phyloP scores from a whole-genome alignment of 176 grass and related monocot species.

The Guadua angustifolia region DNA sequence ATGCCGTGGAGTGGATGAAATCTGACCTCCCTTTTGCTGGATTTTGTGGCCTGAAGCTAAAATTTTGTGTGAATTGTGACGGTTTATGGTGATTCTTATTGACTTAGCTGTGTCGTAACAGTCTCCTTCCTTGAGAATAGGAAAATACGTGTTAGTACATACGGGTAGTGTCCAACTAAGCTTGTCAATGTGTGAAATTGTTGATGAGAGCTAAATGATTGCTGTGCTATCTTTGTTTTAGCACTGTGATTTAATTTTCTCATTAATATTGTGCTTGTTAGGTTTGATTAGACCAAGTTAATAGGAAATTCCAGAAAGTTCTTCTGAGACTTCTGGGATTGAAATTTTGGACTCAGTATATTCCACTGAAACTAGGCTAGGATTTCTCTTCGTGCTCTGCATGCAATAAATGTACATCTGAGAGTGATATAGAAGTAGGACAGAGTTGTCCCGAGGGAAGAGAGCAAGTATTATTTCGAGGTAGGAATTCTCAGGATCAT shows the following conservation, averaged over 20 bases:
- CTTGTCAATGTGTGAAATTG: slow-evolving; percentile 5
- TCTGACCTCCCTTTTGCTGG: slow-evolving; percentile 16
- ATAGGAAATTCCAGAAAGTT: slow-evolving; percentile 1
- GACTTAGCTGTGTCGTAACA: not conserved
- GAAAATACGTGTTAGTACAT: slow-evolving; percentile 10
- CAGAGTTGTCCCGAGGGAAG: not conserved
- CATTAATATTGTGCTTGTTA: slow-evolving; percentile 12
- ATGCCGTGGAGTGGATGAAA: slow-evolving; percentile 27
- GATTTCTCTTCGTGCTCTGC: slow-evolving; percentile 4
- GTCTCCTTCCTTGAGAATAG: not conserved
- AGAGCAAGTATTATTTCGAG: not conserved
- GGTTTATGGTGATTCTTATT: slow-evolving; percentile 19
- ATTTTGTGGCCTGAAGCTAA: slow-evolving; percentile 34
- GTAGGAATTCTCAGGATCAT: slow-evolving; percentile 1
- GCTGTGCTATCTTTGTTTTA: not conserved
- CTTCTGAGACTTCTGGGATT: not conserved
- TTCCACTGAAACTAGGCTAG: slow-evolving; percentile 1
- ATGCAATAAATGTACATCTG: slow-evolving; percentile 21
- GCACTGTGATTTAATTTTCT: not conserved
- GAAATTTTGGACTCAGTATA: not conserved
- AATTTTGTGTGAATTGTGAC: not conserved
- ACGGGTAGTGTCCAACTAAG: not conserved
- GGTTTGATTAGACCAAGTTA: slow-evolving; percentile 15
- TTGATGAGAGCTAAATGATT: slow-evolving; percentile 30
- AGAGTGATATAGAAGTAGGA: slow-evolving; percentile 5